Base-by-base conservation (phyloP, 176 grass and related monocot genomes). In the Avena sativa region DNA sequence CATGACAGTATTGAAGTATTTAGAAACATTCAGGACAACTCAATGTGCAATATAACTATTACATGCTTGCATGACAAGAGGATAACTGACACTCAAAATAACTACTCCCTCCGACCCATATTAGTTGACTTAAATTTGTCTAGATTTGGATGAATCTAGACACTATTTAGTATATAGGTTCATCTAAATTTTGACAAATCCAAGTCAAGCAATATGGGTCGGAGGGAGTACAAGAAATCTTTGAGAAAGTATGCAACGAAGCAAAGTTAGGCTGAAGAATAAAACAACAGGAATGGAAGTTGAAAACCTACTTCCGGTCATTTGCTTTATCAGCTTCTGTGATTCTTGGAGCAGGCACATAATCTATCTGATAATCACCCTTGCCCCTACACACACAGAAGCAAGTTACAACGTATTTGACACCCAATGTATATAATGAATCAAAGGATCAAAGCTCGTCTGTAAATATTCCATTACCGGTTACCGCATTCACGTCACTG, bases 251-350 rank as follows among this genome's bases (percentile, higher is more conserved):
- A 3, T 62, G 43, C n/a, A 5, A 50, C 21, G 0, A 25, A 30
- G 11, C 32, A 48, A 48, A 74, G 48, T 43, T 68, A 57, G 59
- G 87, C 9, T 52, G 60, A 83, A 12, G 84, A 61, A 86, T 51
- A 38, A 48, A 40, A 73, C 58, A 19, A 86, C 19, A 81, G 40
- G 30, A 57, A 79, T 23, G 50, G 70, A 59, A 71, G 50, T 7
- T 19, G 13, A 81, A 86, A 78, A 73, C 90, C 91, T 70, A 98
- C 96, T 92, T 98, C 57, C n/a, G 68, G 36, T 98, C 96, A 57
- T 98, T 91, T 84, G 87, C 88, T 90, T 96, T 96, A 76, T 98
- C 96, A 85, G 96, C 96, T 88, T 98, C 96, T 57, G 96, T 98
- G 61, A 92, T 91, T 84, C 96, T 91, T 81, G 96, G 87, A 80